A percentile compares a stretch with the other conserved stretches of the same genome.
These are phyloP conservation scores for Nigrospora oryzae DNA, from an alignment of 2,329 filamentous ascomycete species.

Conservation along the genomic window DNA sequence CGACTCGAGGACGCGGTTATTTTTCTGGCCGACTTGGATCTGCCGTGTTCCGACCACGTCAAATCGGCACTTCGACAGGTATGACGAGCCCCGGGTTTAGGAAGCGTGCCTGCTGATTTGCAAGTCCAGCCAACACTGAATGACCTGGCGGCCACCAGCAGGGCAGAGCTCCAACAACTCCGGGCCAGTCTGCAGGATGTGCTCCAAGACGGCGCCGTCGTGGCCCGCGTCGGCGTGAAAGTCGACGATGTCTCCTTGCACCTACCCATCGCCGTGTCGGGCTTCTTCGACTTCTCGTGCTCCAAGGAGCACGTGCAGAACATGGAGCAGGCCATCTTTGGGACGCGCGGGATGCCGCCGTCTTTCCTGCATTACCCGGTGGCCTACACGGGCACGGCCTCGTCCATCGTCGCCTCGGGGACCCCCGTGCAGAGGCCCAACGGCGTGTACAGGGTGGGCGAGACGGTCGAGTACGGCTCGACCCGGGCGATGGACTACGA, in stretches of 20 bases:
- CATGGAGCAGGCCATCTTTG: slow-evolving; percentile 22
- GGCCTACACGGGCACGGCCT: slow-evolving; percentile 10
- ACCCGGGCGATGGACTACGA: slow-evolving; percentile 30
- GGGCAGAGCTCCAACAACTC: slow-evolving; percentile 9
- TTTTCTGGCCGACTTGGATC: slow-evolving; percentile 36
- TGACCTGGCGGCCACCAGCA: slow-evolving; percentile 7
- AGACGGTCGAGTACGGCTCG: slow-evolving; percentile 11
- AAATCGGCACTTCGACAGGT: slow-evolving; percentile 9
- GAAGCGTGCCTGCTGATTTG: neutral
- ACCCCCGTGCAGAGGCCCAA: slow-evolving; percentile 15
- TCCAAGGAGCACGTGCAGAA: slow-evolving; percentile 45
- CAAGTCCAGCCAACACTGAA: slow-evolving; percentile 11
- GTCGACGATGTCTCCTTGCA: slow-evolving; percentile 36
- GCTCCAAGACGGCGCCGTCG: slow-evolving; percentile 6
- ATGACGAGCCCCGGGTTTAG: neutral
- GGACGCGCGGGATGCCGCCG: slow-evolving; percentile 9
- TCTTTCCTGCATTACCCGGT: slow-evolving; percentile 10
- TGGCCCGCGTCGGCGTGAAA: slow-evolving; percentile 15
- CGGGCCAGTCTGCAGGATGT: slow-evolving; percentile 8
- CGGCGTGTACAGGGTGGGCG: slow-evolving; percentile 8
- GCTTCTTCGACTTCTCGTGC: slow-evolving; percentile 51
- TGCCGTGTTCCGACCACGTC: slow-evolving; percentile 4
- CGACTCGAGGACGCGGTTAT: slow-evolving; percentile 41
- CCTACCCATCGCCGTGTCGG: slow-evolving; percentile 44
- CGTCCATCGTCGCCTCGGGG: slow-evolving; percentile 14